phyloP scores from a whole-genome alignment of 139 green algal species.

The Trebouxia sp. region DNA sequence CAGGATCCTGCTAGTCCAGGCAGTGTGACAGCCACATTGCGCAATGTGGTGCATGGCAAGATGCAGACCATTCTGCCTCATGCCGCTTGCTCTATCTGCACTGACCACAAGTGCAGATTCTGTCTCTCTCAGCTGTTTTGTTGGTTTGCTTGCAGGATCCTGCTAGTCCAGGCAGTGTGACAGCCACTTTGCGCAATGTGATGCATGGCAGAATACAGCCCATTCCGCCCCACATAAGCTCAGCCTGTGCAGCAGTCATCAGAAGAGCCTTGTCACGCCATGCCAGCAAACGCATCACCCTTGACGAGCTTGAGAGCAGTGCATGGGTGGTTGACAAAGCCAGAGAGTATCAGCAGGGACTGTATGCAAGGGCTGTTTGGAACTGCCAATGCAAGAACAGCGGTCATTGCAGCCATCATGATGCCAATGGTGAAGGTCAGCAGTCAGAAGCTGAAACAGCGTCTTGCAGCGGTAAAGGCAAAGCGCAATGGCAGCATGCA shows the following conservation, averaged over 20 bases:
- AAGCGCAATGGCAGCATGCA: too few species aligned
- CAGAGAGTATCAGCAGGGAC: not conserved
- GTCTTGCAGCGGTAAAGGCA: too few species aligned
- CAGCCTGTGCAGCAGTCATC: constrained; percentile 17
- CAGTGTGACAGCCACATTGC: too few species aligned
- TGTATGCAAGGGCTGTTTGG: not conserved
- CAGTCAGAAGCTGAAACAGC: too few species aligned
- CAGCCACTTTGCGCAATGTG: not conserved
- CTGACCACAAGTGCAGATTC: too few species aligned
- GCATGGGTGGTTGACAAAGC: not conserved
- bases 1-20: too few species aligned
- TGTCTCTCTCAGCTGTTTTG: too few species aligned
- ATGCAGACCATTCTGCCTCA: too few species aligned
- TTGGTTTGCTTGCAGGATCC: not conserved
- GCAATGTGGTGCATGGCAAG: too few species aligned
- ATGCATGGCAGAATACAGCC: constrained; percentile 12
- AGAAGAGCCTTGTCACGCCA: not conserved
- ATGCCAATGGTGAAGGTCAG: too few species aligned
- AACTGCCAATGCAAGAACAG: too few species aligned
- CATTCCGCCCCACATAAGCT: not conserved
- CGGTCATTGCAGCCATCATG: not conserved
- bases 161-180: not conserved
- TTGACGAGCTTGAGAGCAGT: not conserved
- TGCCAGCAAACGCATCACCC: not conserved
- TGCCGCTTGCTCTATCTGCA: too few species aligned